phyloP scores from a whole-genome alignment of 1,139 yeast genomes.

The Yamadazyma triangularis region DNA sequence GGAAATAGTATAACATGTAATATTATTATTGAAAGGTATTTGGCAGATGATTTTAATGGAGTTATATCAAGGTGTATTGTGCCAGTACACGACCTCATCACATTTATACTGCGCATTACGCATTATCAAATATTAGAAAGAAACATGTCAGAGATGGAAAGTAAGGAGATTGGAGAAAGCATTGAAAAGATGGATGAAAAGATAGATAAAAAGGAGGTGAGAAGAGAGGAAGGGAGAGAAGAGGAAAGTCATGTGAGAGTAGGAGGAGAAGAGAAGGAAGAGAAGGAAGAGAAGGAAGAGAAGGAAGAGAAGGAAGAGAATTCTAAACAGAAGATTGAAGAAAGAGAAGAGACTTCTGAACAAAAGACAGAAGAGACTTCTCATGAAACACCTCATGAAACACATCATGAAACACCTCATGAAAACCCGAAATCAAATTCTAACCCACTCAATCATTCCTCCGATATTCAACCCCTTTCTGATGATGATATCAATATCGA shows the following conservation, averaged over 20 bases:
- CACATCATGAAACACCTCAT: not conserved
- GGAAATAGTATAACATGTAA: no score
- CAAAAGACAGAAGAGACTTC: constrained; percentile 1
- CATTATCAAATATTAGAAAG: no score
- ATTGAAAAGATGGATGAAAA: no score
- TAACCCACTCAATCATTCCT: constrained; percentile 1
- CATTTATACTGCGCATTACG: no score
- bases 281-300: not conserved
- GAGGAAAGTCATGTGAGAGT: not conserved
- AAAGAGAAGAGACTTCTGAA: constrained; percentile 2
- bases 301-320: not conserved
- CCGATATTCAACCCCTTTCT: constrained; percentile 15
- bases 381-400: not conserved
- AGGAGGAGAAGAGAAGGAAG: not conserved
- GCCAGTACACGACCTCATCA: no score
- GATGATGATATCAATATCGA: constrained; percentile 27
- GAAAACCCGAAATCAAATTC: not conserved
- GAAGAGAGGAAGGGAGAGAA: no score
- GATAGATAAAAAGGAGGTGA: no score
- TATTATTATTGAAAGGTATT: no score
- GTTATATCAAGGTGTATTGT: no score
- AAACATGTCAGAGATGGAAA: no score
- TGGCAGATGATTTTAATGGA: no score
- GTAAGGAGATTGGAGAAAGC: no score
- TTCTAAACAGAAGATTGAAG: not conserved